A percentile compares a stretch with the other conserved stretches of the same genome.
Conservation (phyloP, 345 rosid genomes). For the Eucalyptus marginata region DNA sequence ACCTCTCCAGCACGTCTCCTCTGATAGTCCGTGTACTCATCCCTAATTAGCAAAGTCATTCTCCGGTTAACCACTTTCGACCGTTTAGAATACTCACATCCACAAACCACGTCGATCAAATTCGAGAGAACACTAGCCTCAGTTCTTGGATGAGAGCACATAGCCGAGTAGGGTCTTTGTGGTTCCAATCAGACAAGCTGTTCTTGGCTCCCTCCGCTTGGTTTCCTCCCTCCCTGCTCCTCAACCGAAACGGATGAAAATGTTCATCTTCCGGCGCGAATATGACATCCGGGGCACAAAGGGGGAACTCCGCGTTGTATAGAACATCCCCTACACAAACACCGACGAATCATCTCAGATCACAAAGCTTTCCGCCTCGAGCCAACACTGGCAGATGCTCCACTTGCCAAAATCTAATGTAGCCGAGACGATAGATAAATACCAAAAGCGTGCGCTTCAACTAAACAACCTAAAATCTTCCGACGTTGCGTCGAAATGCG, state of each 20-base stretch:
- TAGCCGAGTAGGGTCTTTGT: conserved; percentile 54
- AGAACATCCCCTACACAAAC: conserved; percentile 64
- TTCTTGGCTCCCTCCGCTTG: conserved; percentile 6
- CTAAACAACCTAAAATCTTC: neutral
- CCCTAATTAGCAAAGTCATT: conserved; percentile 24
- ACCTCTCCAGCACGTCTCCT: conserved; percentile 54
- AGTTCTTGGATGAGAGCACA: conserved; percentile 55
- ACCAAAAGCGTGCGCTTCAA: neutral
- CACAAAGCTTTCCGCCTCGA: neutral
- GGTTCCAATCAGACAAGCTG: conserved; percentile 54
- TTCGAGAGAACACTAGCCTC: conserved; percentile 29
- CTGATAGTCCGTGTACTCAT: conserved; percentile 54
- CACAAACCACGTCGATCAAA: neutral
- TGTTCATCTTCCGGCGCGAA: conserved; percentile 77
- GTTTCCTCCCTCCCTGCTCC: conserved; percentile 14
- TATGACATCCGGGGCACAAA: conserved; percentile 68
- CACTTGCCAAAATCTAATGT: neutral
- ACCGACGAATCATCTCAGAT: neutral
- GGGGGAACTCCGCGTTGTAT: conserved; percentile 71
- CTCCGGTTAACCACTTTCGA: neutral
- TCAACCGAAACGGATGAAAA: conserved; percentile 40
- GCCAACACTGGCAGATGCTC: neutral
- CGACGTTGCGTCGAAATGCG: neutral
- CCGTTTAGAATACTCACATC: neutral
- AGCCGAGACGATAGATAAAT: neutral